Evolutionary conservation across 2,329 filamentous ascomycete species (phyloP), one percentile per base, ranked within the genome.

Genomic region (Zalaria obscura): DNA sequence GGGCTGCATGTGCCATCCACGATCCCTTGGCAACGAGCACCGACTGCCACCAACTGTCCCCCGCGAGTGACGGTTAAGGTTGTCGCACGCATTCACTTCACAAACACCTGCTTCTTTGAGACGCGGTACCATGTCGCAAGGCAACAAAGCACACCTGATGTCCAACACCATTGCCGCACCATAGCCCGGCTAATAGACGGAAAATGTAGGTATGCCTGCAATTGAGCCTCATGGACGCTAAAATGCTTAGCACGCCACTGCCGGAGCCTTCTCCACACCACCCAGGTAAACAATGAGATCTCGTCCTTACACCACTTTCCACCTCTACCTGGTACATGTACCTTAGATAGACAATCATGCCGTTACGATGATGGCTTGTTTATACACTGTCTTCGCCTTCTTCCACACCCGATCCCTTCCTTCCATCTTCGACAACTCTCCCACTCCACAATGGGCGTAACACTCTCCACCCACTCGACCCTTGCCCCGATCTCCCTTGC

Each of bases 401-500:
- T 18, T 27, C 26, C 10, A 7, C 36, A 25, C 25, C 11, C 10
- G 3, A 6, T 27, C 27, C 4, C 5, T 37, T 40, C 33, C 27
- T 35, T 28, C 10, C 32, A 9, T 27, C n/a, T n/a, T 36, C 27
- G 26, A n/a, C 31, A 11, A n/a, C 5, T 8, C 9, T 28, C 9
- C 5, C 28, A 3, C 11, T 29, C 35, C 18, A 40, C 27, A 10
- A 60, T 60, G 56, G 58, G 58, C 39, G 45, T 59, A 18, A 45
- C 52, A 29, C 39, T 60, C 25, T 59, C 54, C 8, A 53, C 49
- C 5, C 47, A 49, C 7, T 48, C 49, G 3, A 36, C 40, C 5
- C 52, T 59, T 25, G 48, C 58, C 3, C 59, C 62, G 3, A 46
- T 65, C 27, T 58, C 57, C 8, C 38, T 65, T 25, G 51, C 55